Conservation (phyloP, 768 basidiomycete genomes). For the Suillus variegatus region DNA sequence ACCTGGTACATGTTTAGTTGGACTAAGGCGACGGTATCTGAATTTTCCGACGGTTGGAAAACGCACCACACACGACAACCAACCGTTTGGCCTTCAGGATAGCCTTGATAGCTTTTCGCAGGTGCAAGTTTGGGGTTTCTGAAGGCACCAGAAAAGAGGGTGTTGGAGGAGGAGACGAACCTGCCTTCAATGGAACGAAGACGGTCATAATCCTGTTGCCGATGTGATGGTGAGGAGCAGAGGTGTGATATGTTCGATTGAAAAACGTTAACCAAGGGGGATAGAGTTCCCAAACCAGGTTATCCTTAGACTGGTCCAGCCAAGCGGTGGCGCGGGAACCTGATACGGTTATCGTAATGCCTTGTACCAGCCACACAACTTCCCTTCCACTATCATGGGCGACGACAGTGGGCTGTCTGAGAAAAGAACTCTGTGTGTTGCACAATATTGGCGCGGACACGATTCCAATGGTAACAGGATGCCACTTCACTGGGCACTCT, state of each 20-base stretch:
- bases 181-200: conserved; percentile 58
- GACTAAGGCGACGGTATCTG: conserved; percentile 12
- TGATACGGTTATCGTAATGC: background rate
- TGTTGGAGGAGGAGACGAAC: conserved; percentile 45
- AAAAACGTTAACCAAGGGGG: conserved; percentile 20
- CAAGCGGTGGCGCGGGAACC: conserved; percentile 33
- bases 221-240: conserved; percentile 25
- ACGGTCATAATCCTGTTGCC: conserved; percentile 52
- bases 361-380: background rate
- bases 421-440: conserved; percentile 25
- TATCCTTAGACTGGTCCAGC: conserved; percentile 1
- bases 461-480: conserved; percentile 20
- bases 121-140: conserved; percentile 45
- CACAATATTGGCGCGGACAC: conserved; percentile 31
- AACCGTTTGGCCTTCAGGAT: conserved; percentile 80
- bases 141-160: conserved; percentile 59
- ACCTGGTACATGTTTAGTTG: conserved; percentile 42
- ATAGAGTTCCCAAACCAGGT: conserved; percentile 18
- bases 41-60: conserved; percentile 14
- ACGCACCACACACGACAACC: conserved; percentile 85
- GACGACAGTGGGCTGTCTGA: conserved; percentile 14
- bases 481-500: conserved; percentile 34
- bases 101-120: conserved; percentile 58
- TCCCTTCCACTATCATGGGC: conserved; percentile 15
- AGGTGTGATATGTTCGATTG: conserved; percentile 19